Percentiles rank a stretch among this genome's conserved stretches.
Evolutionary conservation across 139 green algal genomes (phyloP).

Genomic region (Protoeuglena noctilucae): DNA sequence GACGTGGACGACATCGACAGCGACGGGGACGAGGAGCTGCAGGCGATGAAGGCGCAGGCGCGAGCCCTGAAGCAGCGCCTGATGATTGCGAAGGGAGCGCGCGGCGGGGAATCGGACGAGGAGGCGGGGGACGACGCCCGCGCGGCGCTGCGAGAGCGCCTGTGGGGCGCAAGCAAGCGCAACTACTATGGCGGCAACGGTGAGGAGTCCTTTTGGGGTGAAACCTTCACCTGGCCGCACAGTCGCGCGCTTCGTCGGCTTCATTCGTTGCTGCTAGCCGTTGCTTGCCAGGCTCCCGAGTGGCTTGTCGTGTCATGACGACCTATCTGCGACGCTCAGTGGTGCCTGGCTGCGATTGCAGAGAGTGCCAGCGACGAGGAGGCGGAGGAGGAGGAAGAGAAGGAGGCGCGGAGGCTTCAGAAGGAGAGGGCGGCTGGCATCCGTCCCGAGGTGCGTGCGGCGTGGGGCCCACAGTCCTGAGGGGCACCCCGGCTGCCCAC

Average conservation of each 20-base stretch:
- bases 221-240: too few species aligned
- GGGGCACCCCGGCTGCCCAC: too few species aligned
- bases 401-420: conserved; percentile 6
- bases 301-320: not conserved
- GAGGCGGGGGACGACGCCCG: not conserved
- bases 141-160: not conserved
- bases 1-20: not conserved
- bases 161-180: conserved; percentile 49
- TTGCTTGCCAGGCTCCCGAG: too few species aligned
- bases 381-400: conserved; percentile 16
- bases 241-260: too few species aligned
- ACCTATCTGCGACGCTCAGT: not conserved
- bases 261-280: too few species aligned
- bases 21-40: not conserved
- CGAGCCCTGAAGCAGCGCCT: not conserved
- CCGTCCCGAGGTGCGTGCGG: too few species aligned
- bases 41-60: not conserved
- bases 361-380: too few species aligned
- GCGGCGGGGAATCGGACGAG: not conserved
- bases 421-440: conserved; percentile 2
- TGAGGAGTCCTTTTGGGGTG: not conserved
- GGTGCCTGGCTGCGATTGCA: too few species aligned
- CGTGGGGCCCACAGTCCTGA: too few species aligned
- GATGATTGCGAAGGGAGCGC: not conserved
- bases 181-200: conserved; percentile 42